These are phyloP conservation scores for Kodamaea nitidulidarum DNA, from an alignment of 805 yeast genomes.

Conservation along the genomic window DNA sequence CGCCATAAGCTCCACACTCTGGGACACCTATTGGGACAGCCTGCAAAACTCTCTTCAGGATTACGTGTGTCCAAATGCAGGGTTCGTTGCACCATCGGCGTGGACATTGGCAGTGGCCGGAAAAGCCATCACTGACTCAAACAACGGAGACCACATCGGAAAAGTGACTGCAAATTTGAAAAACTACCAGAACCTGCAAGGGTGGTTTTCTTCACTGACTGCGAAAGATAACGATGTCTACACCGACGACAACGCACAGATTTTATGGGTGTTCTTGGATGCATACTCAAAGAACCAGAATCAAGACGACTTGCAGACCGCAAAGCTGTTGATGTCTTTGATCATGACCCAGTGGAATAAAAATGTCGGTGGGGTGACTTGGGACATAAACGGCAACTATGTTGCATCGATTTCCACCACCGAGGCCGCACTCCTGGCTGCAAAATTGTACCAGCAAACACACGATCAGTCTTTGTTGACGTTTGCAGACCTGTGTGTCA, in stretches of 20 bases:
- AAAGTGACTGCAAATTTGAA: conserved; percentile 8
- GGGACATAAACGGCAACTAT: conserved; percentile 12
- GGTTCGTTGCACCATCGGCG: conserved; percentile 10
- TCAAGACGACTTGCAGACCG: conserved; percentile 8
- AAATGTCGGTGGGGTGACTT: conserved; percentile 11
- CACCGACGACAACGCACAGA: conserved; percentile 15
- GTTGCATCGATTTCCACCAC: conserved; percentile 14
- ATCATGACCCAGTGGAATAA: conserved; percentile 10
- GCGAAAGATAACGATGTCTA: conserved; percentile 12
- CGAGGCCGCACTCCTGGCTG: conserved; percentile 15
- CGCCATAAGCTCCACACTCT: conserved; percentile 11
- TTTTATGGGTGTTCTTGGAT: conserved; percentile 13
- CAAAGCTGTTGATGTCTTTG: conserved; percentile 8
- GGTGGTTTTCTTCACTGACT: conserved; percentile 13
- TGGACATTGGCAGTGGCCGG: conserved; percentile 16
- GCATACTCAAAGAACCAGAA: conserved; percentile 10
- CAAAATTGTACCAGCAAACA: conserved; percentile 9
- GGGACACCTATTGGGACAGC: conserved; percentile 18
- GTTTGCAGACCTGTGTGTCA: conserved; percentile 11
- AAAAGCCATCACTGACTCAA: conserved; percentile 9
- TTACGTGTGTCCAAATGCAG: conserved; percentile 6
- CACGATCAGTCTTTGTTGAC: conserved; percentile 5
- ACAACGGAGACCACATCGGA: conserved; percentile 3
- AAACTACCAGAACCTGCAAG: conserved; percentile 8
- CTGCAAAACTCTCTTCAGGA: conserved; percentile 10